Base-by-base conservation (phyloP, 2,329 filamentous ascomycete species). In the Aspergillus floridensis region DNA sequence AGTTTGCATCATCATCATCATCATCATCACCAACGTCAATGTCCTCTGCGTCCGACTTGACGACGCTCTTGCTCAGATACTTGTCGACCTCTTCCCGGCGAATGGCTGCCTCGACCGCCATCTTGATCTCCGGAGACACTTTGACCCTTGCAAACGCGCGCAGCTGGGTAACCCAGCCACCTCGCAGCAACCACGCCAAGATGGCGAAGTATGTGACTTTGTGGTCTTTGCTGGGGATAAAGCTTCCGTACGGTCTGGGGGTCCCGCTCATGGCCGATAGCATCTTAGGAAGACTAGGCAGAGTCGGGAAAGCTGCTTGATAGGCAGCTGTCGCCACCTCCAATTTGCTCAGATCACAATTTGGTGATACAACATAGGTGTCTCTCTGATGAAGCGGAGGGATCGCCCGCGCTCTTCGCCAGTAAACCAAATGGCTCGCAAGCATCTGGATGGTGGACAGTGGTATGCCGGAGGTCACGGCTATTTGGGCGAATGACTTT, bases 381-480 rank as follows among this genome's bases (percentile, higher is more conserved):
- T 98, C 93, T 51, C 93, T 85, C 48, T 90, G 89, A 70, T 97
- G 92, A 5, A 99, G 84, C 0, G 95, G 95, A 4, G 92, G 90
- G 46, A 98, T 93, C 16, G 93, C 89, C 61, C 96, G 90, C 50
- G 93, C 95, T 59, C 93, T 89, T 24, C 95, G 88, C 93, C 93
- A 98, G 77, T 96, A 96, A 62, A 98, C 92, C 63, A 99, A 88
- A 77, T 98, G 95, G 59, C 91, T 90, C 10, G 93, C 92, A 63
- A 96, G 90, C 66, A 91, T 88, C 63, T 93, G 89, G 63, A 98
- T 89, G 66, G 96, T 91, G 32, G 86, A 83, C 1, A 95, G 82
- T 3, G 89, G 87, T 55, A 98, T 88, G 21, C 88, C 84, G 54
- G 78, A 79, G 2, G 70, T 64, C 4, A 73, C 71, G 66, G 82